A percentile compares a stretch with the other conserved stretches of the same genome.
Evolutionary conservation across 2,329 filamentous ascomycete species (phyloP).

Genomic region (Plectosphaerella cucumerina): DNA sequence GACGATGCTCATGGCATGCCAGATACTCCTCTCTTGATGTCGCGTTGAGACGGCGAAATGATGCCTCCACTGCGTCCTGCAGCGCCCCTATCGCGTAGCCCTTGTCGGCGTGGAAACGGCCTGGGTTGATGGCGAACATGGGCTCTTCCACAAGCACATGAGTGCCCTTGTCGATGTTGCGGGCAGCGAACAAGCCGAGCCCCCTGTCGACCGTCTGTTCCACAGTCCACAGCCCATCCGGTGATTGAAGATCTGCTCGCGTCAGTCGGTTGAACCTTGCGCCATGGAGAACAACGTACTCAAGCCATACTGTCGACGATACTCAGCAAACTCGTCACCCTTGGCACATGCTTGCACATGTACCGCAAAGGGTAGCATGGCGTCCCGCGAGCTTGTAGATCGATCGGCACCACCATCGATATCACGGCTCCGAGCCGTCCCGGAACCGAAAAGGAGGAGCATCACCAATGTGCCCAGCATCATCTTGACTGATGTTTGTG

Average conservation of each 20-base stretch:
- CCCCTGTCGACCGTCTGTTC: constrained; percentile 29
- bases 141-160: constrained; percentile 33
- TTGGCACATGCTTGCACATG: not conserved
- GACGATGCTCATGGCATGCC: constrained; percentile 20
- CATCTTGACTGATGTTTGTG: too few species aligned
- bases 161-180: constrained; percentile 27
- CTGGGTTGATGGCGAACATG: constrained; percentile 24
- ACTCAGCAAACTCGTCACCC: not conserved
- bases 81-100: constrained; percentile 28
- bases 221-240: constrained; percentile 18
- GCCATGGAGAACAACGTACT: not conserved
- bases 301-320: not conserved
- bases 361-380: not conserved
- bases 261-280: not conserved
- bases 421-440: too few species aligned
- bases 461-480: too few species aligned
- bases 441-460: too few species aligned
- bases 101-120: constrained; percentile 19
- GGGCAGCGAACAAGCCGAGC: constrained; percentile 32
- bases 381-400: not conserved
- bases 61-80: constrained; percentile 20
- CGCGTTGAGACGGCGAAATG: constrained; percentile 12
- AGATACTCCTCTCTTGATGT: constrained; percentile 22
- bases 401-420: too few species aligned
- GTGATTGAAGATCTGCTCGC: constrained; percentile 7